phyloP scores from a whole-genome alignment of 495 filamentous ascomycete genomes.

The Talaromyces wortmannii region DNA sequence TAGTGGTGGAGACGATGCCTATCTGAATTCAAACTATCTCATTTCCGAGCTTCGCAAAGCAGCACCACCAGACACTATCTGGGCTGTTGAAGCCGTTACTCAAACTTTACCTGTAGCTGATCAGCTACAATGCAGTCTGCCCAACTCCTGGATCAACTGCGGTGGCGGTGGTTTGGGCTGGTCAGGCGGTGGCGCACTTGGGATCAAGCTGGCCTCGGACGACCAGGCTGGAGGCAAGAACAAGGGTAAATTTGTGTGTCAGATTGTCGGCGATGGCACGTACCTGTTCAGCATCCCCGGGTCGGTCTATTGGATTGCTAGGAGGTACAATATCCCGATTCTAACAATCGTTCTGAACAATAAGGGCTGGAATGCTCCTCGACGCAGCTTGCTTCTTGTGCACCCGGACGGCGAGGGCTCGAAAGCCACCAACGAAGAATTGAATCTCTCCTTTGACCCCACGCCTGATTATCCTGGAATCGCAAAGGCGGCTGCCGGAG shows the following conservation, averaged over 20 bases:
- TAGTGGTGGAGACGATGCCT: conserved; percentile 45
- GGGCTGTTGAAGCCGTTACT: conserved; percentile 84
- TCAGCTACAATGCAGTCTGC: conserved; percentile 66
- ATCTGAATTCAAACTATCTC: conserved; percentile 66
- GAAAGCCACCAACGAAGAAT: conserved; percentile 71
- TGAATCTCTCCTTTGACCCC: conserved; percentile 85
- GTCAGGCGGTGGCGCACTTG: conserved; percentile 85
- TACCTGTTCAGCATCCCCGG: conserved; percentile 86
- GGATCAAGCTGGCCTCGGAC: conserved; percentile 81
- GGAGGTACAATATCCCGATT: conserved; percentile 80
- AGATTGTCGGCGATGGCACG: conserved; percentile 90
- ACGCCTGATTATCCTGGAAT: conserved; percentile 88
- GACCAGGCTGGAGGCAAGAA: conserved; percentile 45
- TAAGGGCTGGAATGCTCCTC: conserved; percentile 87
- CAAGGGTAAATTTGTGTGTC: conserved; percentile 80
- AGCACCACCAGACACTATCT: conserved; percentile 73
- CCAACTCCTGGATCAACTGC: conserved; percentile 87
- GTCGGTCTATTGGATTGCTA: conserved; percentile 87
- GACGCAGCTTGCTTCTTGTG: conserved; percentile 67
- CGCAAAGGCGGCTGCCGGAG: conserved; percentile 81
- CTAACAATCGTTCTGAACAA: conserved; percentile 93
- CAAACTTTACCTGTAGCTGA: conserved; percentile 74
- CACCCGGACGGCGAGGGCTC: conserved; percentile 77
- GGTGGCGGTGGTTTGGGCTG: conserved; percentile 91
- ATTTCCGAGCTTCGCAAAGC: conserved; percentile 53